Percentiles rank a stretch among this genome's conserved stretches.
Conservation (phyloP, 106 monocot genomes). For the Dendrobium huoshanense region DNA sequence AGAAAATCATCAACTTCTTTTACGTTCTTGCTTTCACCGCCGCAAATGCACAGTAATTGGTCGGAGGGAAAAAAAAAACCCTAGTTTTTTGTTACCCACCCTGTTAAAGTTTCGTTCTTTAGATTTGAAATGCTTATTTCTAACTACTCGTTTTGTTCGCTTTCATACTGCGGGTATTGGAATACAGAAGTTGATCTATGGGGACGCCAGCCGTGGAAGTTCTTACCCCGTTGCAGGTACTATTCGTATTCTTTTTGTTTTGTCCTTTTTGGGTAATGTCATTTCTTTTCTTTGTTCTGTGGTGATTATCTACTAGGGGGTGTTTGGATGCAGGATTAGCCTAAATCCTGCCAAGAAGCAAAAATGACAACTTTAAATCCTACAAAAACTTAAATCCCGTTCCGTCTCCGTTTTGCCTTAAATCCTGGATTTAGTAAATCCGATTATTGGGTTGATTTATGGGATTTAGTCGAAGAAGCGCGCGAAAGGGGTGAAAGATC, state of each 20-base stretch:
- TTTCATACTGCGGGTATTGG: neutral
- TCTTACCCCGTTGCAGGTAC: neutral
- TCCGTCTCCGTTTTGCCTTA: too few relatives aligned
- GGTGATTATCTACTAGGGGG: neutral
- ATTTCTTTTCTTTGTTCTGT: neutral
- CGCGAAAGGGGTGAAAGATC: too few relatives aligned
- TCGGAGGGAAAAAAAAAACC: neutral
- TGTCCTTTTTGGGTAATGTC: neutral
- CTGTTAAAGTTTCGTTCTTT: neutral
- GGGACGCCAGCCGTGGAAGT: neutral
- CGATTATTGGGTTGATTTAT: too few relatives aligned
- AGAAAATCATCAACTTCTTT: neutral
- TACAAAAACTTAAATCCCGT: too few relatives aligned
- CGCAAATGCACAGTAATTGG: neutral
- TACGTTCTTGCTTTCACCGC: neutral
- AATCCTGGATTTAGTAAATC: too few relatives aligned
- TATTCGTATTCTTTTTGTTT: neutral
- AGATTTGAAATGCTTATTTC: neutral
- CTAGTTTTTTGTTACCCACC: neutral
- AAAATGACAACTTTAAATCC: too few relatives aligned
- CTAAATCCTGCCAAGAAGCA: too few relatives aligned
- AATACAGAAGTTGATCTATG: constrained; percentile 3
- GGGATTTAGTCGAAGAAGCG: too few relatives aligned
- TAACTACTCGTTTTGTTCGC: neutral
- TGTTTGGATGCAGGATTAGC: too few relatives aligned